Base-by-base conservation (phyloP, 1,284 basidiomycete species). In the Omphalotus olearius region DNA sequence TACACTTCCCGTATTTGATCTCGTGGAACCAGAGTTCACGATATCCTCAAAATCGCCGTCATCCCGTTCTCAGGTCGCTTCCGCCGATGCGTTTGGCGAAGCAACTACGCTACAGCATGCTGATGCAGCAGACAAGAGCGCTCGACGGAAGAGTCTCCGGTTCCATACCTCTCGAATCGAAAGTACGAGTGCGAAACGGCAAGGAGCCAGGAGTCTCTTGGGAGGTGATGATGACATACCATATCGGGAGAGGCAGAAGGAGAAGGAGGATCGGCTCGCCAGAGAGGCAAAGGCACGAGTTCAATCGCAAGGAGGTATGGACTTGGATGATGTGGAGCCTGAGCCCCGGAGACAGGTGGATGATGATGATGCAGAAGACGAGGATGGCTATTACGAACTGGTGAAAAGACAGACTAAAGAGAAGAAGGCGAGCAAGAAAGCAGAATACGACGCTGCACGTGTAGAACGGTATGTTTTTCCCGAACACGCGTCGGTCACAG, bases 221-320 rank as follows among this genome's bases (percentile, higher is more conserved):
- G 85, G 88, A 43, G 91, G 91, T 20, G 94, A 98, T 66, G 93
- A 96, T 62, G 95, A 98, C 64, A 75, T 93, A 50, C 91, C 91
- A 18, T 90, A 92, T 62, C 76, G 78, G 38, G 85, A 88, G 58
- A 73, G 85, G 40, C 75, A 72, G 69, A 83, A 77, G 65, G 78
- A 80, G 57, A 75, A 76, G 64, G 80, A 84, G 53, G 68, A 69
- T 38, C 72, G 77, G 52, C 62, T 75, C 43, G 74, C 69, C 53
- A 74, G 75, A 62, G 80, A 82, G 62, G 72, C 73, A 28, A 66
- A 69, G 37, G 71, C 67, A 56, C 76, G 71, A 59, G 66, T 66
- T 52, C 68, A 68, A 53, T 78, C 73, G 43, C 70, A 70, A 61
- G 81, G 72, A 26, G 88, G 83, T 1, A 84, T 79, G 33, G 88